phyloP scores from a whole-genome alignment of 225 moss, liverwort and hornwort species.

The Anthoceros angustus region DNA sequence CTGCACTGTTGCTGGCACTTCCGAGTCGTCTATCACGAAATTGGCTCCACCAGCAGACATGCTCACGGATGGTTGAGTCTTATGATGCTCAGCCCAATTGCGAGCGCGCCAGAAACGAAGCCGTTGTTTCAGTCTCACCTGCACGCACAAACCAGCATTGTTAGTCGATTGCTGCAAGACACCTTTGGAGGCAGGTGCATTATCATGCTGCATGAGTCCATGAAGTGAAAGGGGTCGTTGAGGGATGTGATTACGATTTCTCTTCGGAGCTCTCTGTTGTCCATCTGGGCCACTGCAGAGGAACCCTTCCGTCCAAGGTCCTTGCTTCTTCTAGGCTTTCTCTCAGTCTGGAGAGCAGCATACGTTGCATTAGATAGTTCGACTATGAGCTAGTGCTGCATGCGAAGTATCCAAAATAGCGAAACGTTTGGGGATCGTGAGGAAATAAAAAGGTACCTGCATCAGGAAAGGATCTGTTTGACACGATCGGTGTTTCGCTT shows the following conservation, averaged over 20 bases:
- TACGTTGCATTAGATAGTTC: not conserved
- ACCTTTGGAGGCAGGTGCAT: not conserved
- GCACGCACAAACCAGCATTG: not conserved
- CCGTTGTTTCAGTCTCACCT: not conserved
- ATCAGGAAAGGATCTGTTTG: not conserved
- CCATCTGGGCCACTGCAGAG: not conserved
- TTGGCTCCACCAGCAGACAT: not conserved
- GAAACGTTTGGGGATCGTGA: not conserved
- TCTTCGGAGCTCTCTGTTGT: not conserved
- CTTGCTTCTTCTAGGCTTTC: not conserved
- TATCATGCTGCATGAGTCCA: not conserved
- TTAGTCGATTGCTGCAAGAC: not conserved
- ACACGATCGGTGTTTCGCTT: not conserved
- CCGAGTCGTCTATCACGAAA: not conserved
- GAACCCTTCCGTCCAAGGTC: not conserved
- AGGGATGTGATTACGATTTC: not conserved
- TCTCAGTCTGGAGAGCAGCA: not conserved
- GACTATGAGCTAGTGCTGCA: too few species aligned
- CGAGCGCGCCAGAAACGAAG: slow-evolving; percentile 2
- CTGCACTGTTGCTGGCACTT: not conserved
- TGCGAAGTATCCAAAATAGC: too few species aligned
- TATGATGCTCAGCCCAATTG: slow-evolving; percentile 2
- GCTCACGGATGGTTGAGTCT: not conserved
- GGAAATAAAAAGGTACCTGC: not conserved
- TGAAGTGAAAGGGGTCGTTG: not conserved